These are phyloP conservation scores for Naganishia onofrii DNA, from an alignment of 768 basidiomycete genomes.

Conservation along the genomic window DNA sequence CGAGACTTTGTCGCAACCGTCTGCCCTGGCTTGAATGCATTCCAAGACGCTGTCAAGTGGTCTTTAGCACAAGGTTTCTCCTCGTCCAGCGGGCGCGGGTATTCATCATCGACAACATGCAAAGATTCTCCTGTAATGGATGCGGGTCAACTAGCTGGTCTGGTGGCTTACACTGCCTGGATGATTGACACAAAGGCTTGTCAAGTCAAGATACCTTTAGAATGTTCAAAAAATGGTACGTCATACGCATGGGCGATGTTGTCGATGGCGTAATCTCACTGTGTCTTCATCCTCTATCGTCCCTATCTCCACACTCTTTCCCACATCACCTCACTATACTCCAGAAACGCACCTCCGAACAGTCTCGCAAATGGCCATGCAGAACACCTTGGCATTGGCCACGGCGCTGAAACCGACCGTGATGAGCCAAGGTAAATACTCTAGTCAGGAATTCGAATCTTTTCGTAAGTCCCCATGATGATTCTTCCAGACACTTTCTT, in stretches of 20 bases:
- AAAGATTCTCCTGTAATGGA: constrained; percentile 4
- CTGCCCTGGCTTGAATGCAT: constrained; percentile 6
- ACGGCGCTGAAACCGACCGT: constrained; percentile 2
- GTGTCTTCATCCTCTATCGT: background rate
- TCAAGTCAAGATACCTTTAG: constrained; percentile 1
- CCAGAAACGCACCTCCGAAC: constrained; percentile 1
- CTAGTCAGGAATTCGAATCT: constrained; percentile 11
- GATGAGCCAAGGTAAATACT: constrained; percentile 15
- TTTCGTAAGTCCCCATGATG: background rate
- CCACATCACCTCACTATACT: background rate
- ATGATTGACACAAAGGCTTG: background rate
- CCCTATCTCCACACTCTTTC: background rate
- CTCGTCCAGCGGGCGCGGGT: too few species aligned
- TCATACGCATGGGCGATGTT: too few species aligned
- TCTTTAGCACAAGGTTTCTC: background rate
- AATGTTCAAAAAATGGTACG: background rate
- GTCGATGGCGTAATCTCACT: too few species aligned
- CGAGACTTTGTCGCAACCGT: background rate
- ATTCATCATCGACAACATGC: too few species aligned
- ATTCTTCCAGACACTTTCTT: background rate
- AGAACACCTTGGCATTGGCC: background rate
- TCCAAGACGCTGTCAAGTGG: constrained; percentile 15
- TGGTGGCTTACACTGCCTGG: constrained; percentile 3
- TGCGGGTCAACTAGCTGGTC: background rate
- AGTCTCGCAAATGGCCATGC: constrained; percentile 13